A percentile compares a stretch with the other conserved stretches of the same genome.
These are phyloP conservation scores for Zygosaccharomyces pseudorouxii DNA, from an alignment of 805 yeast species.

Conservation along the genomic window DNA sequence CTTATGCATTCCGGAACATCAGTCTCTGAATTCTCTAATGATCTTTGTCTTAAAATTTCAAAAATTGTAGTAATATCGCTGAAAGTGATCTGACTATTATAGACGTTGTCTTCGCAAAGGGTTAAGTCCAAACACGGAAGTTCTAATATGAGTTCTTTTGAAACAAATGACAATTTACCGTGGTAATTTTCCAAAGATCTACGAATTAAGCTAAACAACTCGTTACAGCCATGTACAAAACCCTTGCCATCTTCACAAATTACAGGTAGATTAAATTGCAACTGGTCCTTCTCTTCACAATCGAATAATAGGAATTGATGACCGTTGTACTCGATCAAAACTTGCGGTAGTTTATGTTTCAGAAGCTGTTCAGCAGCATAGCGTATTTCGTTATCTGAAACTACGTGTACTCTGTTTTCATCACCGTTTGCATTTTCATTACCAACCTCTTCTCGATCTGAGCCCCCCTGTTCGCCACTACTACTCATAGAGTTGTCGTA, in stretches of 20 bases:
- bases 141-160: slow-evolving; percentile 28
- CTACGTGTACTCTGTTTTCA: slow-evolving; percentile 5
- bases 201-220: slow-evolving; percentile 25
- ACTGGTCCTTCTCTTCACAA: slow-evolving; percentile 14
- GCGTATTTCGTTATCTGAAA: slow-evolving; percentile 17
- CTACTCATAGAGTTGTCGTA: slow-evolving; percentile 13
- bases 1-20: slow-evolving; percentile 21
- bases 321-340: slow-evolving; percentile 19
- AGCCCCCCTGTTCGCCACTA: slow-evolving; percentile 11
- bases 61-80: slow-evolving; percentile 32
- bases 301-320: slow-evolving; percentile 26
- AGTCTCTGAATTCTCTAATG: slow-evolving; percentile 19
- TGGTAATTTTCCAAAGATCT: slow-evolving; percentile 22
- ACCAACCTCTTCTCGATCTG: not conserved
- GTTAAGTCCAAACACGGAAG: slow-evolving; percentile 31
- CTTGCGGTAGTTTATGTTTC: slow-evolving; percentile 16
- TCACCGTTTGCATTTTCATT: slow-evolving; percentile 8
- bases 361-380: slow-evolving; percentile 25
- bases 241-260: slow-evolving; percentile 21
- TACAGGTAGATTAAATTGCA: slow-evolving; percentile 13
- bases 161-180: slow-evolving; percentile 23
- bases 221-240: slow-evolving; percentile 17
- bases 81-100: slow-evolving; percentile 31
- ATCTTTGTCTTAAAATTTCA: slow-evolving; percentile 27
- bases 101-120: slow-evolving; percentile 33